Percentiles rank a stretch among this genome's conserved stretches.
Conservation (phyloP, 495 filamentous ascomycete genomes). For the Thermothielavioides terrestris region DNA sequence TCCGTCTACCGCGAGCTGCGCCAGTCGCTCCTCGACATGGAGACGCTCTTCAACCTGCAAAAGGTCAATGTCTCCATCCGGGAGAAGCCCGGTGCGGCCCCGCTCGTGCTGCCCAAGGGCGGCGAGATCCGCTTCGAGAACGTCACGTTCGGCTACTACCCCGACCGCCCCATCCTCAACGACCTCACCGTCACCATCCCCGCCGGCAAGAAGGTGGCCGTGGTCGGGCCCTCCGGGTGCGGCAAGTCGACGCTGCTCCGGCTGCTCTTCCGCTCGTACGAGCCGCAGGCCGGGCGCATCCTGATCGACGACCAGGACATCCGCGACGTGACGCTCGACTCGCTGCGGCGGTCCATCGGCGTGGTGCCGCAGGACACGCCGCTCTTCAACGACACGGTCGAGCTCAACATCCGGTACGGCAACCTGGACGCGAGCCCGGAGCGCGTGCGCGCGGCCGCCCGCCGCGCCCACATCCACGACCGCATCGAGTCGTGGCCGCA, state of each 20-base stretch:
- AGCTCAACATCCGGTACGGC: slow-evolving; percentile 95
- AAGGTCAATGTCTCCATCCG: slow-evolving; percentile 88
- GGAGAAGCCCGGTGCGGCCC: slow-evolving; percentile 62
- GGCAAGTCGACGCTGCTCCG: slow-evolving; percentile 91
- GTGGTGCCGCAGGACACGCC: slow-evolving; percentile 97
- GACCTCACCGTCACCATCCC: slow-evolving; percentile 84
- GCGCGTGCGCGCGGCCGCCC: slow-evolving; percentile 64
- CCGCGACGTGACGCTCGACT: slow-evolving; percentile 70
- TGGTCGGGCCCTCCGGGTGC: slow-evolving; percentile 91
- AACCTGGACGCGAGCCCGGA: slow-evolving; percentile 68
- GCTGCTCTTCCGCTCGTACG: slow-evolving; percentile 89
- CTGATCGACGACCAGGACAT: slow-evolving; percentile 91
- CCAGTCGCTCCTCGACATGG: slow-evolving; percentile 94
- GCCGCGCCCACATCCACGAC: slow-evolving; percentile 75
- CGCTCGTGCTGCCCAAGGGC: slow-evolving; percentile 60
- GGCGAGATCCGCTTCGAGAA: slow-evolving; percentile 92
- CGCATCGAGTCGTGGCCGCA: slow-evolving; percentile 69
- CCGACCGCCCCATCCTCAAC: slow-evolving; percentile 77
- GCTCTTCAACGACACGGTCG: slow-evolving; percentile 90
- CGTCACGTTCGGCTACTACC: slow-evolving; percentile 87
- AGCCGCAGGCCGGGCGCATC: slow-evolving; percentile 79
- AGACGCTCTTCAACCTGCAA: slow-evolving; percentile 97
- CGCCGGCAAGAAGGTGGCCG: slow-evolving; percentile 88
- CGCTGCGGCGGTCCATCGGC: slow-evolving; percentile 76
- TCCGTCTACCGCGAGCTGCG: slow-evolving; percentile 92